Percentiles rank a stretch among this genome's conserved stretches.
Evolutionary conservation across 2,329 filamentous ascomycete genomes (phyloP).

Genomic region (Exophiala bonariae): DNA sequence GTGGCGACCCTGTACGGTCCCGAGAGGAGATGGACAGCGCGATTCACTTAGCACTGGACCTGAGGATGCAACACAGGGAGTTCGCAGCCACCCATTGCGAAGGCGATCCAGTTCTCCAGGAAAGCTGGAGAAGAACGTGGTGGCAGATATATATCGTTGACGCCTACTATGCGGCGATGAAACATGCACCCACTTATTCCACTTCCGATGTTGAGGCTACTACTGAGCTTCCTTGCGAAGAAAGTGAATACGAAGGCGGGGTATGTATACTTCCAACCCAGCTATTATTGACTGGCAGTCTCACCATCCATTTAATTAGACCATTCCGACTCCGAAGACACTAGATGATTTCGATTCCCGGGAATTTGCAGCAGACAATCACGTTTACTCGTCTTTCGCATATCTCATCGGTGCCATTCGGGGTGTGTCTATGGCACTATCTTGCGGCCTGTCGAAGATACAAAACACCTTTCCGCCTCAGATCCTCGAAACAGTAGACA

Average conservation of each 20-base stretch:
- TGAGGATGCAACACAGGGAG: slow-evolving; percentile 26
- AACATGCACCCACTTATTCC: slow-evolving; percentile 2
- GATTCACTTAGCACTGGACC: slow-evolving; percentile 26
- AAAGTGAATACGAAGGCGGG: slow-evolving; percentile 26
- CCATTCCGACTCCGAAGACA: slow-evolving; percentile 32
- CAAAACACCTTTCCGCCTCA: slow-evolving; percentile 29
- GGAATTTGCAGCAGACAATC: slow-evolving; percentile 31
- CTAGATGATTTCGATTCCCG: slow-evolving; percentile 35
- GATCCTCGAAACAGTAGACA: slow-evolving; percentile 37
- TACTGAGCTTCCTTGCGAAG: slow-evolving; percentile 36
- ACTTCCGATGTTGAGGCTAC: slow-evolving; percentile 20
- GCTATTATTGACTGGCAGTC: neutral
- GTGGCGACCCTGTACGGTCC: slow-evolving; percentile 69
- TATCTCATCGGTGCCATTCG: slow-evolving; percentile 34
- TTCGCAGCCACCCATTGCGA: slow-evolving; percentile 55
- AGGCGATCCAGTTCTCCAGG: slow-evolving; percentile 39
- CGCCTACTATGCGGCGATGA: slow-evolving; percentile 13
- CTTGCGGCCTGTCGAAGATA: slow-evolving; percentile 23
- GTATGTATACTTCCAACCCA: slow-evolving; percentile 4
- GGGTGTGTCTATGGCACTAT: slow-evolving; percentile 31
- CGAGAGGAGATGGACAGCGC: slow-evolving; percentile 51
- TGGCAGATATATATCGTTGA: slow-evolving; percentile 32
- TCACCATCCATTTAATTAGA: slow-evolving; percentile 18
- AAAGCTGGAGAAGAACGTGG: slow-evolving; percentile 38
- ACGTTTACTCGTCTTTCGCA: slow-evolving; percentile 35